Base-by-base conservation (phyloP, 768 basidiomycete species). In the Trametes meyenii region DNA sequence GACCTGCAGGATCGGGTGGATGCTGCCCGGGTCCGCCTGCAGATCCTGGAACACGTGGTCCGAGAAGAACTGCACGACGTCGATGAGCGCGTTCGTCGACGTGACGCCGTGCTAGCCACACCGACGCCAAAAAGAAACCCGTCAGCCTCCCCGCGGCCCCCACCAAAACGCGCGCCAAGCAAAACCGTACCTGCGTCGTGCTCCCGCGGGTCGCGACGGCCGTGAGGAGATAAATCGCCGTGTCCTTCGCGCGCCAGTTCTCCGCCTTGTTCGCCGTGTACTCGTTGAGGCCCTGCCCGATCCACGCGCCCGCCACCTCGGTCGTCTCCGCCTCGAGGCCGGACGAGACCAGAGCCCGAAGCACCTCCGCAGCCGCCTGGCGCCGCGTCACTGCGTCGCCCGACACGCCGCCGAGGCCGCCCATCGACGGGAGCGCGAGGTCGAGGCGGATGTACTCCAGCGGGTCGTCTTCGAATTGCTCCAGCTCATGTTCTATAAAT, bases 391-490 rank as follows among this genome's bases (percentile, higher is more conserved):
- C 86, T 29, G 84, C 83, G 68, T 96, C 96, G 56, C 84, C 76
- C 26, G 84, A 33, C 29, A 33, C 60, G 62, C 84, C 64, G 69
- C 75, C 76, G 43, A 73, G 75, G 2, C 69, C 70, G 44, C 67
- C 68, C 38, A 80, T 73, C 58, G 89, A 87, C 57, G 80, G 81
- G 68, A 83, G 77, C 14, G 94, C 82, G 26, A 96, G 79, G 69
- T 96, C 94, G 43, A 92, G 81, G 21, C 94, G 88, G 67, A 98
- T 92, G 72, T 90, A 98, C 71, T 98, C 96, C 40, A 96, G 83
- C 0, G 97, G 96, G 66, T 97, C 96, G 62, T 98, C 97, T 74
- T 97, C 95, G 69, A 99, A 98, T 73, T 94, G 88, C 69, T 99
- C 97, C 51, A 92, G 82, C 58, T 98, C 96, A 66, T 94, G 90